A percentile compares a stretch with the other conserved stretches of the same genome.
Conservation (phyloP, 2,329 filamentous ascomycete genomes). For the Macrophomina tecta region DNA sequence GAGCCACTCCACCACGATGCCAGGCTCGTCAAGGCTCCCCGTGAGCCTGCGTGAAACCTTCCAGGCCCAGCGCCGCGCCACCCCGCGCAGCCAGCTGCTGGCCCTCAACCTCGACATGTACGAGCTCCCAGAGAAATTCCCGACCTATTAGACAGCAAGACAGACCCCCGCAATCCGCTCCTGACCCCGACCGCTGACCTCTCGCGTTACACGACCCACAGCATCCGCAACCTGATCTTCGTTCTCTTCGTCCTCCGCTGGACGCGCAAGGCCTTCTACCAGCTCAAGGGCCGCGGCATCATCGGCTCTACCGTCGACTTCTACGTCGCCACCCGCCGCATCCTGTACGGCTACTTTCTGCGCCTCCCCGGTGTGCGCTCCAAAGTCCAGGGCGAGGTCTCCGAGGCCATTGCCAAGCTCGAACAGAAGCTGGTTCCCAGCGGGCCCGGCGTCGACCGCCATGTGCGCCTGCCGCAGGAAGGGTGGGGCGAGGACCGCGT, state of each 20-base stretch:
- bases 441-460: slow-evolving; percentile 72
- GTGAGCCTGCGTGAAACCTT: slow-evolving; percentile 73
- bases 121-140: slow-evolving; percentile 39
- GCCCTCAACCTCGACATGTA: slow-evolving; percentile 73
- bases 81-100: slow-evolving; percentile 62
- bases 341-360: slow-evolving; percentile 84
- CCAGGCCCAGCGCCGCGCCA: slow-evolving; percentile 61
- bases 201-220: not conserved
- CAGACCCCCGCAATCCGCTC: not conserved
- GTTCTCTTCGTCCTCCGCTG: slow-evolving; percentile 85
- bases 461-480: slow-evolving; percentile 78
- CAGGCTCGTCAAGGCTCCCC: slow-evolving; percentile 71
- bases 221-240: slow-evolving; percentile 47
- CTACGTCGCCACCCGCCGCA: slow-evolving; percentile 73
- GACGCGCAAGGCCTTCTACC: slow-evolving; percentile 78
- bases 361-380: slow-evolving; percentile 83
- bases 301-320: slow-evolving; percentile 77
- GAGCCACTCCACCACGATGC: slow-evolving; percentile 36
- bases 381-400: slow-evolving; percentile 84
- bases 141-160: not conserved
- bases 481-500: slow-evolving; percentile 83
- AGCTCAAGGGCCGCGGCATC: slow-evolving; percentile 86
- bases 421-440: slow-evolving; percentile 82
- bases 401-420: slow-evolving; percentile 78
- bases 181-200: not conserved